These are phyloP conservation scores for Mitragyna speciosa DNA, from an alignment of 257 asterid genomes.

Conservation along the genomic window DNA sequence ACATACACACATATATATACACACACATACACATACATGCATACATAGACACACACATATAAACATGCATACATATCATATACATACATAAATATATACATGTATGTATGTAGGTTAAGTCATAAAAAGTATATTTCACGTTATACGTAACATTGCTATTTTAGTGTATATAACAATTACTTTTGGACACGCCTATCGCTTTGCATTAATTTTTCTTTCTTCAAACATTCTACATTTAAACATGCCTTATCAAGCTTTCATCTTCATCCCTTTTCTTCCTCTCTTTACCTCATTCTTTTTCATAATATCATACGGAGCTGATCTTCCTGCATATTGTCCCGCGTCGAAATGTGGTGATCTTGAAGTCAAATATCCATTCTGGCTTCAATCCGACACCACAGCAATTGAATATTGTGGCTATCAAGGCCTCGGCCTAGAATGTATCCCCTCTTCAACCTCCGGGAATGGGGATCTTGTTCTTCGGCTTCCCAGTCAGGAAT, in stretches of 20 bases:
- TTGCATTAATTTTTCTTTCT: neutral
- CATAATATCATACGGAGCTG: neutral
- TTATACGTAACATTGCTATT: too few species aligned
- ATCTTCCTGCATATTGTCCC: neutral
- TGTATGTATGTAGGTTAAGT: too few species aligned
- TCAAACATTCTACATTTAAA: neutral
- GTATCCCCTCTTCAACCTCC: neutral
- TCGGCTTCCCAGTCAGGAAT: neutral
- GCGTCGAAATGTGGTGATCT: neutral
- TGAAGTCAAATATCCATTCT: conserved; percentile 28
- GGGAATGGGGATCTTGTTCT: neutral
- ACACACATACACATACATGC: too few species aligned
- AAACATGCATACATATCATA: too few species aligned
- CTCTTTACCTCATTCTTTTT: conserved; percentile 8
- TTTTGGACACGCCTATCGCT: neutral
- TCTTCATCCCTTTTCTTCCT: neutral
- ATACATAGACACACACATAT: too few species aligned
- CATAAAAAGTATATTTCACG: too few species aligned
- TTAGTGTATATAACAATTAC: too few species aligned
- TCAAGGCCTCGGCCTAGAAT: conserved; percentile 23
- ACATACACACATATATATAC: too few species aligned
- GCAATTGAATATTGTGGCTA: conserved; percentile 26
- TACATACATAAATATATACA: too few species aligned
- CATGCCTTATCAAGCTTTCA: neutral
- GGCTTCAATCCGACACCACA: neutral